Evolutionary conservation across 495 filamentous ascomycete species (phyloP), one percentile per base, ranked within the genome.

Genomic region (Wilcoxina mikolae): DNA sequence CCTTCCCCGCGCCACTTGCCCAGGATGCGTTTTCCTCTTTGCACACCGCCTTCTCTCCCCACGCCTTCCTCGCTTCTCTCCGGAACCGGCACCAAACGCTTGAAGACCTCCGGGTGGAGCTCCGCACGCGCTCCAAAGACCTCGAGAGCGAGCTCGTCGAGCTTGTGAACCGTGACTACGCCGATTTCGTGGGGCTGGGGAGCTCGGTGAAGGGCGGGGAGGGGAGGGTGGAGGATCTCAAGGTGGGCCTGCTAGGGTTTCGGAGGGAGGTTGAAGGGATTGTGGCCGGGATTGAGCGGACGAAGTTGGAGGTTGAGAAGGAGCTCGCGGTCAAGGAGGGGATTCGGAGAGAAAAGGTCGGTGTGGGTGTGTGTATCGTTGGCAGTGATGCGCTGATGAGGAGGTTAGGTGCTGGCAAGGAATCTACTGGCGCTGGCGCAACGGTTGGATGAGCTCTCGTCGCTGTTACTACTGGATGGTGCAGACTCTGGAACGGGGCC

Each of bases 121-220:
- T 99, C 3, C 80, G 87, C 15, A 74, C 82, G 42, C 76, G 91
- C 23, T 80, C 78, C 54, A 77, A 83, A 57, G 72, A 79, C 17
- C 77, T 96, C 46, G 81, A 78, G 56, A 80, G 81, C 53, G 90
- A 99, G 67, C 72, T 99, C 7, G 73, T 96, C 3, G 89, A 95
- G 66, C 77, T 96, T 1, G 89, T 99, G 56, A 96, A 96, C 65
- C 74, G 82, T 27, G 89, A 96, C 67, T 95, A 95, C 66, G 79
- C 83, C 38, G 85, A 90, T 59, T 96, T 96, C 60, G 66, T 99
- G 1, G 79, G 78, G 3, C 69, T 99, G 0, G 91, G 93, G 0
- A 79, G 75, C 26, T 83, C 85, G 62, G 69, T 99, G 35, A 78
- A 78, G 46, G 89, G 89, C 0, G 93, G 93, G 1, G 90, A 93